phyloP scores from a whole-genome alignment of 495 filamentous ascomycete species.

The Gamarada debralockiae region DNA sequence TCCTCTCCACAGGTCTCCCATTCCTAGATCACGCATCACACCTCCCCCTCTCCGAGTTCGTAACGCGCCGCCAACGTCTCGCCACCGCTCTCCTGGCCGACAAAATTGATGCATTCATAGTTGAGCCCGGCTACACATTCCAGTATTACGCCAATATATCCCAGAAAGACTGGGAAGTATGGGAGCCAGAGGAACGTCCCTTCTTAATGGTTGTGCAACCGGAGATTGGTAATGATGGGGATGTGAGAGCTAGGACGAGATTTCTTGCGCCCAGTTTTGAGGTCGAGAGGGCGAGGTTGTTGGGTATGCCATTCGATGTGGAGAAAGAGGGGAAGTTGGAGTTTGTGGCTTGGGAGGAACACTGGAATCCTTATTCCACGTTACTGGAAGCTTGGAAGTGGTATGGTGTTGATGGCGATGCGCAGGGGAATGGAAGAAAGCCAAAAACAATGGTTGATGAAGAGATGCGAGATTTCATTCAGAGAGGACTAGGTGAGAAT shows the following conservation, averaged over 20 bases:
- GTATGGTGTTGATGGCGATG: slow-evolving; percentile 1
- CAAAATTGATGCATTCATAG: slow-evolving; percentile 43
- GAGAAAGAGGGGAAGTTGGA: slow-evolving; percentile 23
- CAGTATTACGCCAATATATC: slow-evolving; percentile 53
- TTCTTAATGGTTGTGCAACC: slow-evolving; percentile 53
- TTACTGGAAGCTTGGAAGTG: slow-evolving; percentile 29
- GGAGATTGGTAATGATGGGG: slow-evolving; percentile 23
- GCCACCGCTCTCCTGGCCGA: slow-evolving; percentile 42
- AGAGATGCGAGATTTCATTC: slow-evolving; percentile 54
- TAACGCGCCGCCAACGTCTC: slow-evolving; percentile 40
- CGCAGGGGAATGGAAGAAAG: neutral
- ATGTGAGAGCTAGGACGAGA: slow-evolving; percentile 40
- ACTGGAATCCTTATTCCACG: slow-evolving; percentile 52
- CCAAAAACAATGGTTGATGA: slow-evolving; percentile 52
- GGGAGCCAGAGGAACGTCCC: slow-evolving; percentile 56
- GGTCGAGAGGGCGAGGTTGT: slow-evolving; percentile 45
- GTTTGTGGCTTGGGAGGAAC: slow-evolving; percentile 51
- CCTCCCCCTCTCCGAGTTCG: slow-evolving; percentile 37
- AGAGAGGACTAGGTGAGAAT: slow-evolving; percentile 38
- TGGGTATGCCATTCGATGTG: slow-evolving; percentile 45
- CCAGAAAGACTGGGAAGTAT: slow-evolving; percentile 53
- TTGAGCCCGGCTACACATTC: slow-evolving; percentile 55
- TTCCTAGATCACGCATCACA: slow-evolving; percentile 42
- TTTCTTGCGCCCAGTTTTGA: slow-evolving; percentile 52
- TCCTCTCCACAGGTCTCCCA: slow-evolving; percentile 34